A percentile compares a stretch with the other conserved stretches of the same genome.
These are phyloP conservation scores for Hymenoscyphus linearis DNA, from an alignment of 2,329 filamentous ascomycete genomes.

Conservation along the genomic window DNA sequence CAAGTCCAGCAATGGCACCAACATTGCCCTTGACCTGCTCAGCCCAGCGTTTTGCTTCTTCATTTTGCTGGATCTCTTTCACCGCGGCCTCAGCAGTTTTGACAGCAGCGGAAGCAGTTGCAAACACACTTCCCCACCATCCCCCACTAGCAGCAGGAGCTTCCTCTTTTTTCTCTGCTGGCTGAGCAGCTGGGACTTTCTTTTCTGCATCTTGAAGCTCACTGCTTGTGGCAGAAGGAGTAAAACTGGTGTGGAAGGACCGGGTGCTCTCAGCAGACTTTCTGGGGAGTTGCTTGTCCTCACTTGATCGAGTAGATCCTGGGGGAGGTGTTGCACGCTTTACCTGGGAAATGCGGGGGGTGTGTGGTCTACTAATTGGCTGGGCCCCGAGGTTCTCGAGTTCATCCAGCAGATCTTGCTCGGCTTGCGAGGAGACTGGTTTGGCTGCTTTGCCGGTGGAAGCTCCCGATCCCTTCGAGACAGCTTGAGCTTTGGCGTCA, in stretches of 20 bases:
- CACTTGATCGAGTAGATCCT: constrained; percentile 50
- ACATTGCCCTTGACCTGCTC: constrained; percentile 91
- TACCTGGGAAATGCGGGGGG: constrained; percentile 61
- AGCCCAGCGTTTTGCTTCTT: constrained; percentile 94
- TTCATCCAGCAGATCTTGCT: constrained; percentile 65
- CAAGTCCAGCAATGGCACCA: constrained; percentile 67
- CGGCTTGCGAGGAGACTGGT: constrained; percentile 33
- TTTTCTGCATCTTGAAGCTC: constrained; percentile 55
- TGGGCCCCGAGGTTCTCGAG: constrained; percentile 68
- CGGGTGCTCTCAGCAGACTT: constrained; percentile 75
- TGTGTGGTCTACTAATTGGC: constrained; percentile 69
- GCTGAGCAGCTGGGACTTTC: constrained; percentile 43
- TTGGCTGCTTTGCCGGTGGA: constrained; percentile 29
- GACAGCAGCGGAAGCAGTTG: constrained; percentile 69
- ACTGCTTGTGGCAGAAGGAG: constrained; percentile 58
- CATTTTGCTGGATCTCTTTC: constrained; percentile 92
- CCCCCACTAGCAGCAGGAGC: constrained; percentile 52
- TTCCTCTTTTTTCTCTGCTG: constrained; percentile 33
- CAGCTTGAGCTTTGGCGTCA: constrained; percentile 41
- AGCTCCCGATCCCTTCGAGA: constrained; percentile 33
- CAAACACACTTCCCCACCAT: constrained; percentile 85
- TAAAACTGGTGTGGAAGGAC: constrained; percentile 67
- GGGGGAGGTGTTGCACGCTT: constrained; percentile 47
- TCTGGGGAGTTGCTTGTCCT: constrained; percentile 56
- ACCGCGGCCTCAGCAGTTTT: constrained; percentile 91